These are phyloP conservation scores for Phtheirospermum japonicum DNA, from an alignment of 257 asterid species.

Conservation along the genomic window DNA sequence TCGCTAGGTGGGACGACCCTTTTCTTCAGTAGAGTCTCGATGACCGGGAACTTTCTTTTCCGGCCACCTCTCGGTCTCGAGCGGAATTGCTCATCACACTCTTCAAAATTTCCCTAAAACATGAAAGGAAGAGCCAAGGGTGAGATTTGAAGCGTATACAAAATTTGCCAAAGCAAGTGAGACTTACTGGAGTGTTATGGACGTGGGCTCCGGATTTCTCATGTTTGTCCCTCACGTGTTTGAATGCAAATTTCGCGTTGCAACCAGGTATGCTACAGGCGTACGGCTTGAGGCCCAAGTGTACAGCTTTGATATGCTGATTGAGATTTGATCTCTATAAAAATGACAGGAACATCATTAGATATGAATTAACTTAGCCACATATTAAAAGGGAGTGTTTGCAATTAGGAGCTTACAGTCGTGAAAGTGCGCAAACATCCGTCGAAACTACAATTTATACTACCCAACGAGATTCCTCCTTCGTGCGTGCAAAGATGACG, in stretches of 20 bases:
- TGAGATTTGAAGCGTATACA: not conserved
- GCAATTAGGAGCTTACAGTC: constrained; percentile 40
- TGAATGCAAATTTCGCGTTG: constrained; percentile 64
- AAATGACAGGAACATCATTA: not conserved
- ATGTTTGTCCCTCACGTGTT: constrained; percentile 86
- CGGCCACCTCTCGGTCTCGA: constrained; percentile 20
- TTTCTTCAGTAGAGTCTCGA: not conserved
- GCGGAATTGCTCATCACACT: constrained; percentile 62
- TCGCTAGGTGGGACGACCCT: not conserved
- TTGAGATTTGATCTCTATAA: constrained; percentile 69
- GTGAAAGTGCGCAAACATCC: constrained; percentile 65
- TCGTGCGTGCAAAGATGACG: constrained; percentile 74
- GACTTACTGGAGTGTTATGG: constrained; percentile 63
- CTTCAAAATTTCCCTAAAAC: constrained; percentile 78
- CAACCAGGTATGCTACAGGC: constrained; percentile 61
- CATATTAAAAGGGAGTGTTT: no score
- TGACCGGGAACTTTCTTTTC: not conserved
- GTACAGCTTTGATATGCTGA: constrained; percentile 77
- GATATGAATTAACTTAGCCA: not conserved
- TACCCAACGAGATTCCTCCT: constrained; percentile 32
- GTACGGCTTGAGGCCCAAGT: constrained; percentile 57
- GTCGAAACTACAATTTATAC: constrained; percentile 51
- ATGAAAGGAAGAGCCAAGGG: no score
- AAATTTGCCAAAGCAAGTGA: no score
- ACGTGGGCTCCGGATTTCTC: constrained; percentile 73